Evolutionary conservation across 148 eudicot genomes (phyloP).

Genomic region (Rhododendron kiyosumense): DNA sequence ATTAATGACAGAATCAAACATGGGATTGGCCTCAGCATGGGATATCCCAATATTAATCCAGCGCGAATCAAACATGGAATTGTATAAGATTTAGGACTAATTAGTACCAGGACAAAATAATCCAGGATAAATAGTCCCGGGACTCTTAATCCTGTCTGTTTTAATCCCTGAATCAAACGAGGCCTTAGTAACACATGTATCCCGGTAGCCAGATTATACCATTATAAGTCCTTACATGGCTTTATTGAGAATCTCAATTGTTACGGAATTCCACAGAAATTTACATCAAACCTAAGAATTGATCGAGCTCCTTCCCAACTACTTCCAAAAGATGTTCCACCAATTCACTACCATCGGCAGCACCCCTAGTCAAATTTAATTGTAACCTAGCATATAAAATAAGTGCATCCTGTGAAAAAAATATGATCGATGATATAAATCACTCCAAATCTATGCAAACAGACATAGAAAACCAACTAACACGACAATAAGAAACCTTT

Average conservation of each 20-base stretch:
- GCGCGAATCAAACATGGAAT: no score
- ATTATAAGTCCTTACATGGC: background rate
- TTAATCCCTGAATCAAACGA: no score
- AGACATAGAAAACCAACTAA: background rate
- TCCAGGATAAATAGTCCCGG: no score
- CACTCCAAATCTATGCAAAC: background rate
- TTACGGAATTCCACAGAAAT: background rate
- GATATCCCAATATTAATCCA: no score
- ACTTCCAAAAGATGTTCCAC: conserved; percentile 77
- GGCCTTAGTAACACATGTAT: background rate
- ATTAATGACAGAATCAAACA: no score
- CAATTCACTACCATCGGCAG: conserved; percentile 55
- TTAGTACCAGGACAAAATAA: no score
- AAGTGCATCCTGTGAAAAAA: conserved; percentile 58
- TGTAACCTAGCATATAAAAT: conserved; percentile 74
- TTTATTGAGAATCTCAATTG: background rate
- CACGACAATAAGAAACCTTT: conserved; percentile 43
- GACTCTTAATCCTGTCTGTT: no score
- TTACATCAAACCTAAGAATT: conserved; percentile 5
- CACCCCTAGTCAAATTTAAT: conserved; percentile 62
- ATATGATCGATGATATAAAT: background rate
- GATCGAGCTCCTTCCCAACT: conserved; percentile 81
- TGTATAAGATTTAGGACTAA: no score
- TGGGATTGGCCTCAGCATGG: no score
- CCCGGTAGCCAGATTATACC: background rate